Base-by-base conservation (phyloP, 257 asterid species). In the Parsonsia alboflavescens region DNA sequence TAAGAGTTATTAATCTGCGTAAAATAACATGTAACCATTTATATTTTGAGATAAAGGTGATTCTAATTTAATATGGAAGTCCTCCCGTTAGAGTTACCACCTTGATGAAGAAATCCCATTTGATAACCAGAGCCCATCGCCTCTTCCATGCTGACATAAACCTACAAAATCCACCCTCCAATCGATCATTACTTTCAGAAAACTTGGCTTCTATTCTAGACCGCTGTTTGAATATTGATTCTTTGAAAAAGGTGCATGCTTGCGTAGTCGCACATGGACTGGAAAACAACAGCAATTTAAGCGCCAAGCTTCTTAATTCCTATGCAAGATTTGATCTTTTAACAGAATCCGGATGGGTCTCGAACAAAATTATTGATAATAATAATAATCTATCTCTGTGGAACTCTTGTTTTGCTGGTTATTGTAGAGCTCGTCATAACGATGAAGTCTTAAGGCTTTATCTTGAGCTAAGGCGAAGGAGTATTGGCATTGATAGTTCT, bases 311-410 rank as follows among this genome's bases (percentile, higher is more conserved):
- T 77, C 71, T 83, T 42, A 76, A 71, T 70, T 52, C 80, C 49
- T 75, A 70, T 15, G 85, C 86, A 68, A 87, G 75, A 12, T 78
- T 85, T 58, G 46, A 70, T 78, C 82, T 80, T 50, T 49, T 79
- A 77, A 57, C 86, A 1, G 90, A 89, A 79, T 84, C 90, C 15
- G 79, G 72, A 69, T 79, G 85, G 77, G 83, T 79, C 73, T 82
- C 79, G 67, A 36, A 57, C 71, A 85, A 59, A 80, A 73, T 75
- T 62, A 44, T 73, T 36, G 71, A 72, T 21, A 52, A 57, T 28
- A 66, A 72, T 21, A 52, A 57, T 28, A 66, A 80, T 72, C 72
- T 81, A 6, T 78, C 81, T 33, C 66, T 75, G 36, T 89, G 95
- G 92, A 87, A 73, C 63, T 86, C 86, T 61, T 49, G 73, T 26